Evolutionary conservation across 2,329 filamentous ascomycete species (phyloP).

Genomic region (Penicillium sp.): DNA sequence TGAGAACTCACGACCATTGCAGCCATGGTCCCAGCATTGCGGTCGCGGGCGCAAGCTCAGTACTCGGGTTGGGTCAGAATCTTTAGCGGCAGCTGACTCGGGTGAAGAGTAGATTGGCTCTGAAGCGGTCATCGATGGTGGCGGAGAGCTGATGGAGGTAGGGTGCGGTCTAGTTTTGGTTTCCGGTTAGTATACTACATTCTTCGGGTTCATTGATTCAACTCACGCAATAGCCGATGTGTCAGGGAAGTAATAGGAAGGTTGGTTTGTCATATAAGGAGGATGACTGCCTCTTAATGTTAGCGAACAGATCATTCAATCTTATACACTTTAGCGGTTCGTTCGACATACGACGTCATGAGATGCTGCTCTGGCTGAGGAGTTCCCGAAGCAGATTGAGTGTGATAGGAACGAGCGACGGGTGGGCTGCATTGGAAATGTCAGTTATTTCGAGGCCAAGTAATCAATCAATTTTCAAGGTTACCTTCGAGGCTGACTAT

Average conservation of each 20-base stretch:
- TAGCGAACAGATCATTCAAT: constrained; percentile 5
- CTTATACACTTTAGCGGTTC: neutral
- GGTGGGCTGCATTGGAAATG: constrained; percentile 13
- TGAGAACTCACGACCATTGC: constrained; percentile 91
- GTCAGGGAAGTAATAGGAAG: constrained; percentile 35
- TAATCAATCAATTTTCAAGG: neutral
- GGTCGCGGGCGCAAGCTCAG: constrained; percentile 82
- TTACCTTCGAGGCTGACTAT: constrained; percentile 19
- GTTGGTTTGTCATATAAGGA: constrained; percentile 35
- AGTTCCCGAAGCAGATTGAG: constrained; percentile 9
- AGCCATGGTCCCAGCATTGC: constrained; percentile 95
- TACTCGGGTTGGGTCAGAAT: constrained; percentile 60
- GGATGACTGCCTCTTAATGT: constrained; percentile 24
- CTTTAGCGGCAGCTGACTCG: constrained; percentile 29
- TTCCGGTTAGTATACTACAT: constrained; percentile 10
- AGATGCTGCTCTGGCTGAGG: constrained; percentile 16
- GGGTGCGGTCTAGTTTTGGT: constrained; percentile 20
- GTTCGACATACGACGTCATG: constrained; percentile 20
- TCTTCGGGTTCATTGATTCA: neutral
- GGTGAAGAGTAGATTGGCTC: constrained; percentile 31
- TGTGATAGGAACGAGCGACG: constrained; percentile 14
- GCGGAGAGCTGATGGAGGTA: constrained; percentile 27
- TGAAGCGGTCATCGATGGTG: constrained; percentile 23
- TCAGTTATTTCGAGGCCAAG: neutral
- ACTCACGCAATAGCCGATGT: constrained; percentile 33